phyloP scores from a whole-genome alignment of 371 early-diverging fungal species.

The Haplosporangium sp. region DNA sequence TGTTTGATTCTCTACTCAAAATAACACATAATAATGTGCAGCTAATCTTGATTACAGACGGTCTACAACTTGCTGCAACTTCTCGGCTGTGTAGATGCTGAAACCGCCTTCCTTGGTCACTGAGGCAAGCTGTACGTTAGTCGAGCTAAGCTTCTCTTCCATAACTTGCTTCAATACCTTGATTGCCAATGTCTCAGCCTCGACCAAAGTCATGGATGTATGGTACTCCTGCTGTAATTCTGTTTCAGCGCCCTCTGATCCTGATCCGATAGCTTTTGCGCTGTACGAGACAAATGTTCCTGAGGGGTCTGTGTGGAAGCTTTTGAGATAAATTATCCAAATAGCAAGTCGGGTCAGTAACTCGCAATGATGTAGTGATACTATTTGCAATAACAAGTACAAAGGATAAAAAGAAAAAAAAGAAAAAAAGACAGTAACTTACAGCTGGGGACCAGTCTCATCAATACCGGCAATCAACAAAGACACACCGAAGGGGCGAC shows the following conservation, averaged over 20 bases:
- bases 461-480: constrained; percentile 98
- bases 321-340: constrained; percentile 33
- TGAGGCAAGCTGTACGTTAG: constrained; percentile 96
- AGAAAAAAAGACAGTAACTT: constrained; percentile 22
- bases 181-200: constrained; percentile 91
- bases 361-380: neutral
- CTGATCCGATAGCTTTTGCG: constrained; percentile 98
- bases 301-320: constrained; percentile 96
- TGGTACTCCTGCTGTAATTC: constrained; percentile 97
- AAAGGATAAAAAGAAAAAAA: neutral
- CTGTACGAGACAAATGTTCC: constrained; percentile 94
- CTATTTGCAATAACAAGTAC: neutral
- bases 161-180: constrained; percentile 99
- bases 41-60: constrained; percentile 64
- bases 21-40: neutral
- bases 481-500: constrained; percentile 99
- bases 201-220: constrained; percentile 85
- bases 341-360: constrained; percentile 1
- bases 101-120: constrained; percentile 88
- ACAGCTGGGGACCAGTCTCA: constrained; percentile 98
- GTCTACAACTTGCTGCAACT: constrained; percentile 77
- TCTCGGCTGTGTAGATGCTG: constrained; percentile 79
- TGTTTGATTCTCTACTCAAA: constrained; percentile 2
- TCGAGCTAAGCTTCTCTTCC: constrained; percentile 98
- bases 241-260: constrained; percentile 98